A percentile compares a stretch with the other conserved stretches of the same genome.
phyloP scores from a whole-genome alignment of 2,329 filamentous ascomycete species.

The Talaromyces sp. region DNA sequence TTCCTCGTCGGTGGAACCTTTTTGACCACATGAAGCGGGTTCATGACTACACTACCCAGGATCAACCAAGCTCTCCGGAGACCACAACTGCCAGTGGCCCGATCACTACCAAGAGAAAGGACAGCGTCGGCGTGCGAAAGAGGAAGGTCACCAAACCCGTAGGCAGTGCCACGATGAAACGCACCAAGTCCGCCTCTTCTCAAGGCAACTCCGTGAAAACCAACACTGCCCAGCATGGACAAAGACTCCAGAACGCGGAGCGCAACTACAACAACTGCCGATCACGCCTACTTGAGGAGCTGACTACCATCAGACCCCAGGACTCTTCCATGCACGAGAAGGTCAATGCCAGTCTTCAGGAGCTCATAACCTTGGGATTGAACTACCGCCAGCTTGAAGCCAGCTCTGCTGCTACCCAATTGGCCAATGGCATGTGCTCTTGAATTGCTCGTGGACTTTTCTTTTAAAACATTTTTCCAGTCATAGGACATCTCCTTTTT shows the following conservation, averaged over 20 bases:
- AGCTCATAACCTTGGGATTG: constrained; percentile 38
- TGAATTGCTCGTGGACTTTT: constrained; percentile 18
- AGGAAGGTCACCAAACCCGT: constrained; percentile 32
- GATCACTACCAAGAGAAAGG: constrained; percentile 34
- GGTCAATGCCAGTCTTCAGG: constrained; percentile 41
- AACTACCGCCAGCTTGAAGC: constrained; percentile 41
- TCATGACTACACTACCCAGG: constrained; percentile 57
- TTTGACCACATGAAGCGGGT: constrained; percentile 97
- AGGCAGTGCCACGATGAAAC: constrained; percentile 37
- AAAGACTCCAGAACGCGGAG: constrained; percentile 39
- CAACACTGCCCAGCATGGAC: constrained; percentile 28
- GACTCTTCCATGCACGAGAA: constrained; percentile 39
- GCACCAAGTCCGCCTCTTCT: constrained; percentile 36
- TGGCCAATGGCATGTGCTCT: constrained; percentile 29
- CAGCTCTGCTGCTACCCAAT: constrained; percentile 34
- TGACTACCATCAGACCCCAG: constrained; percentile 35
- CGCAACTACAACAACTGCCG: constrained; percentile 40
- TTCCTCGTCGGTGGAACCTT: constrained; percentile 92
- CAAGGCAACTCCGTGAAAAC: constrained; percentile 30
- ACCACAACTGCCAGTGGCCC: constrained; percentile 25
- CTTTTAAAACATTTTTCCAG: background rate
- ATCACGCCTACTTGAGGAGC: constrained; percentile 34
- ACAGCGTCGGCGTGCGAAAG: constrained; percentile 32
- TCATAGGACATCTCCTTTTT: background rate
- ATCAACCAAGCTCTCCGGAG: constrained; percentile 40